A percentile compares a stretch with the other conserved stretches of the same genome.
Conservation (phyloP, 805 yeast genomes). For the Nematodospora valgi region DNA sequence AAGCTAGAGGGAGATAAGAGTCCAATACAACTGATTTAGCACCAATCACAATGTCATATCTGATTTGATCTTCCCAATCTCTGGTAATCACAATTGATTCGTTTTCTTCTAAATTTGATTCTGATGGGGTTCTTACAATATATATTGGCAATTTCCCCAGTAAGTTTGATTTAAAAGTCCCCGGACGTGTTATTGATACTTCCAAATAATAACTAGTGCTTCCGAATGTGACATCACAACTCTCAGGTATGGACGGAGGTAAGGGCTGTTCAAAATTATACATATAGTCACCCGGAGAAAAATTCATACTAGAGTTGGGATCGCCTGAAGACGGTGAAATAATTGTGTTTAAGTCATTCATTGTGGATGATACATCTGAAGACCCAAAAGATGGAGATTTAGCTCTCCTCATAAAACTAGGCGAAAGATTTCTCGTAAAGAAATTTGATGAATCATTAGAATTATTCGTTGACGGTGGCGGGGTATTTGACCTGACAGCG, state of each 20-base stretch:
- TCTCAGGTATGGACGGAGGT: slow-evolving; percentile 78
- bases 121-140: slow-evolving; percentile 73
- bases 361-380: not conserved
- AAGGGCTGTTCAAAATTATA: slow-evolving; percentile 90
- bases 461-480: slow-evolving; percentile 1
- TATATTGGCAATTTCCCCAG: slow-evolving; percentile 59
- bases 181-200: slow-evolving; percentile 69
- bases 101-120: slow-evolving; percentile 76
- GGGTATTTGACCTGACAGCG: slow-evolving; percentile 6
- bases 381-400: slow-evolving; percentile 28
- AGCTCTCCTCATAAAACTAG: slow-evolving; percentile 24
- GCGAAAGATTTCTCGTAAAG: slow-evolving; percentile 22
- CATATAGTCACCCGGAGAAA: slow-evolving; percentile 76
- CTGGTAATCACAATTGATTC: slow-evolving; percentile 90
- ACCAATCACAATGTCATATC: slow-evolving; percentile 87
- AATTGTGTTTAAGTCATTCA: slow-evolving; percentile 6
- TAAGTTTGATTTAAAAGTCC: slow-evolving; percentile 81
- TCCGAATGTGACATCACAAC: slow-evolving; percentile 78
- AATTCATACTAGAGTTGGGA: slow-evolving; percentile 13
- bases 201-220: slow-evolving; percentile 67
- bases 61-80: slow-evolving; percentile 91
- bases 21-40: slow-evolving; percentile 86
- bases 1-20: slow-evolving; percentile 78
- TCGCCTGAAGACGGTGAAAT: slow-evolving; percentile 6
- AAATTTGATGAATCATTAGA: slow-evolving; percentile 13